Percentiles rank a stretch among this genome's conserved stretches.
These are phyloP conservation scores for Mycena indigotica DNA, from an alignment of 768 basidiomycete genomes.

Conservation along the genomic window DNA sequence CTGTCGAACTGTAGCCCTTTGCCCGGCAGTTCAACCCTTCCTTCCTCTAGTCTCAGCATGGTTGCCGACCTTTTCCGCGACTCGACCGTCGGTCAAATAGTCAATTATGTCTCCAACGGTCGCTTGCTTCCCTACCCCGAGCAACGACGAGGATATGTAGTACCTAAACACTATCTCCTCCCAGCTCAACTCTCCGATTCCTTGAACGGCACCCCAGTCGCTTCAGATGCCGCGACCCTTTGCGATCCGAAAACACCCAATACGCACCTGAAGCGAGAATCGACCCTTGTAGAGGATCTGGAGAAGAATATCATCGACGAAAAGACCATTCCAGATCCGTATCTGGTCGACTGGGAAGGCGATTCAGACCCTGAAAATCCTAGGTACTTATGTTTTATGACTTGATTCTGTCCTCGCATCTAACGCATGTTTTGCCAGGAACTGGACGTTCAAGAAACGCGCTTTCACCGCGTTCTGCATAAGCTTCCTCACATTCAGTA, in stretches of 20 bases:
- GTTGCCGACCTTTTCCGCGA: conserved; percentile 19
- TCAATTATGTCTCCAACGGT: conserved; percentile 17
- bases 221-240: conserved; percentile 4
- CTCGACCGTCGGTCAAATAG: conserved; percentile 17
- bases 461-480: conserved; percentile 32
- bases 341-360: conserved; percentile 31
- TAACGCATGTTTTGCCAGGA: conserved; percentile 14
- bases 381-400: conserved; percentile 19
- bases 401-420: neutral
- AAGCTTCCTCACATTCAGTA: conserved; percentile 32
- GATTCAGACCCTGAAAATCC: conserved; percentile 31
- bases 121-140: conserved; percentile 14
- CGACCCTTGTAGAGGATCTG: conserved; percentile 26
- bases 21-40: neutral
- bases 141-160: conserved; percentile 4
- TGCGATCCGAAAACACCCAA: conserved; percentile 6
- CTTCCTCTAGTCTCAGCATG: conserved; percentile 26
- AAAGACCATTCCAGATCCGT: conserved; percentile 17
- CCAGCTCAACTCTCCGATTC: neutral
- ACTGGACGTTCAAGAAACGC: conserved; percentile 33
- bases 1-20: neutral
- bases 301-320: conserved; percentile 12
- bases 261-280: neutral
- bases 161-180: conserved; percentile 5
- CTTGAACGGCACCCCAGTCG: neutral